phyloP scores from a whole-genome alignment of 2,329 filamentous ascomycete genomes.

The Alternaria metachromatica region DNA sequence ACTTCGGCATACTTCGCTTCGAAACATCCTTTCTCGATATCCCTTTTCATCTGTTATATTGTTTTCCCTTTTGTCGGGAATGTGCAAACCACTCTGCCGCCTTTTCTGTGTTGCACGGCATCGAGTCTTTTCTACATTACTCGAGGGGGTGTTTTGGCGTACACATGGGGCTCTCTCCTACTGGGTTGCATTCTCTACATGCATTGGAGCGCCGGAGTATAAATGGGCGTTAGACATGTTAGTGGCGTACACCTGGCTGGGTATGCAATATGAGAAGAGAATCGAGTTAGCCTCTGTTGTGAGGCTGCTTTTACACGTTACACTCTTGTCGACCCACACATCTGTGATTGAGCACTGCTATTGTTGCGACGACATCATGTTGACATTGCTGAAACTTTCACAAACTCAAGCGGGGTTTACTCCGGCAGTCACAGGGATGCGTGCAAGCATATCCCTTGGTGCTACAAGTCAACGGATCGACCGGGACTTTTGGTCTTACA shows the following conservation, averaged over 20 bases:
- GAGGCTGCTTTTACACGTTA: background rate
- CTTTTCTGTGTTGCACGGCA: constrained; percentile 4
- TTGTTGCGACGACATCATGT: background rate
- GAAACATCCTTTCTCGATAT: constrained; percentile 26
- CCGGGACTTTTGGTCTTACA: background rate
- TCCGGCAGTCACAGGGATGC: background rate
- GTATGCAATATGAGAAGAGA: constrained; percentile 4
- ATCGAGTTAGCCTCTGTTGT: constrained; percentile 2
- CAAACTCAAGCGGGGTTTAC: background rate
- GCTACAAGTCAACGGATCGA: background rate
- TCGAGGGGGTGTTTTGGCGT: constrained; percentile 8
- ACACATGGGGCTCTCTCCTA: background rate
- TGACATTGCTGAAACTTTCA: background rate
- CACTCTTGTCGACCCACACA: background rate
- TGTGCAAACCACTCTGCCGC: constrained; percentile 18
- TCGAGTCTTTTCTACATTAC: constrained; percentile 9
- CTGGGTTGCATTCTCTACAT: constrained; percentile 10
- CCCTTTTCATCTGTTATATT: constrained; percentile 23
- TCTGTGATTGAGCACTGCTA: background rate
- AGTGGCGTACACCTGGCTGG: constrained; percentile 1
- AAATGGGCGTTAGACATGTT: constrained; percentile 10
- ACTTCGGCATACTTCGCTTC: constrained; percentile 21
- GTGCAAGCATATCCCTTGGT: background rate
- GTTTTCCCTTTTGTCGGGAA: constrained; percentile 11
- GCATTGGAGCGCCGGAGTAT: constrained; percentile 19